Base-by-base conservation (phyloP, 345 rosid genomes). In the Aquilaria yunnanensis region DNA sequence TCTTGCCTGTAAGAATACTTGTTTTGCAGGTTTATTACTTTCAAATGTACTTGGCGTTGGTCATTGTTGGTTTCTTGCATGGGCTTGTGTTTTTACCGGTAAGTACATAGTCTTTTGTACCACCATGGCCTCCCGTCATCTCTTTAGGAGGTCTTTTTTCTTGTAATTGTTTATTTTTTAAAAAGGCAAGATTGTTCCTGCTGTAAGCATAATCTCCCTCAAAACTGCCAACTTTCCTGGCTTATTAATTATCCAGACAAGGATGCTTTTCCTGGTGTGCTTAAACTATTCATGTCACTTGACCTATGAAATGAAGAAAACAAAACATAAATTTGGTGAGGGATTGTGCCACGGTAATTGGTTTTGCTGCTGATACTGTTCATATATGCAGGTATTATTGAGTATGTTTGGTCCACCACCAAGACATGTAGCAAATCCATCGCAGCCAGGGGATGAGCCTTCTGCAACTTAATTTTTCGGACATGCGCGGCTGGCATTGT, bases 81-180 rank as follows among this genome's bases (percentile, higher is more conserved):
- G 98, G 98, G 33, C 96, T 92, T 49, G 88, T 92, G 76, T 83
- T 88, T 61, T 75, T 92, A 75, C 98, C 98, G 0, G 98, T 88
- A 83, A 84, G 96, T 81, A 23, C 23, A 23, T 60, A 16, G 70
- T 14, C 34, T 8, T 43, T 57, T 34, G 45, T 46, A 51, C 51
- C 71, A 14, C 62, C 51, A 33, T 56, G 47, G 59, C 32, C 10
- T 47, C 59, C 59, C 49, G 58, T 49, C 62, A 48, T 57, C 41
- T 63, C 68, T 63, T 62, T 71, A 61, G 54, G 61, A 59, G 30
- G 9, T 10, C 61, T 5, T 58, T 14, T 33, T 51, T 31, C 32
- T 34, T 43, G 9, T 51, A 6, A 11, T 11, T 12, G 55, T 51
- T 47, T 47, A 1, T 47, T 12, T 47, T 47, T 47, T 0, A 51